Conservation (phyloP, 768 basidiomycete genomes). For the Termitomyces sp. region DNA sequence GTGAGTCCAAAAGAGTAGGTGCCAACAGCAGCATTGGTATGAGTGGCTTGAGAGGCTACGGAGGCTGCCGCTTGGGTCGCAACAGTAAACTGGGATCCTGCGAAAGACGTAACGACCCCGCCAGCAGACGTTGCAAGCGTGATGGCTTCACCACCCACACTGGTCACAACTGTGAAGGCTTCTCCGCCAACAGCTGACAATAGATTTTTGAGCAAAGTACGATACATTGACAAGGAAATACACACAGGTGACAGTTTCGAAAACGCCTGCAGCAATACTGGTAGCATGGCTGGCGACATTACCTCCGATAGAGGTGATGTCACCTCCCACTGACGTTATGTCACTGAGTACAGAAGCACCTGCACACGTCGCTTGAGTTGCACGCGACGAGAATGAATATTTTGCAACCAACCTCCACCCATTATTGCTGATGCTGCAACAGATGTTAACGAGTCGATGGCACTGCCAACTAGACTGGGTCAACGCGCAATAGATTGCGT, state of each 20-base stretch:
- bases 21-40: slow-evolving; percentile 20
- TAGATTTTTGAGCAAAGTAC: slow-evolving; percentile 15
- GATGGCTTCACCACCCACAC: slow-evolving; percentile 50
- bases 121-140: slow-evolving; percentile 47
- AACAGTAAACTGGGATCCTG: slow-evolving; percentile 47
- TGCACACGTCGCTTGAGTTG: slow-evolving; percentile 10
- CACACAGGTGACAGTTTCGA: slow-evolving; percentile 35
- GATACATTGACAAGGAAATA: not conserved
- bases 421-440: slow-evolving; percentile 24
- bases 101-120: slow-evolving; percentile 41
- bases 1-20: slow-evolving; percentile 19
- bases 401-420: slow-evolving; percentile 19
- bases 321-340: slow-evolving; percentile 19
- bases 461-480: slow-evolving; percentile 26
- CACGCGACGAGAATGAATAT: not conserved
- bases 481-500: not conserved
- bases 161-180: slow-evolving; percentile 50
- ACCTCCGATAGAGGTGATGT: slow-evolving; percentile 18
- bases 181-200: slow-evolving; percentile 46
- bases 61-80: slow-evolving; percentile 34
- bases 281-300: slow-evolving; percentile 24
- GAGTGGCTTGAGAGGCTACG: slow-evolving; percentile 11
- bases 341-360: slow-evolving; percentile 33
- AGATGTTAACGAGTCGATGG: slow-evolving; percentile 33
- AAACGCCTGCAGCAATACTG: slow-evolving; percentile 24